These are phyloP conservation scores for Dendrobium chrysotoxum DNA, from an alignment of 106 monocot species.

Conservation along the genomic window DNA sequence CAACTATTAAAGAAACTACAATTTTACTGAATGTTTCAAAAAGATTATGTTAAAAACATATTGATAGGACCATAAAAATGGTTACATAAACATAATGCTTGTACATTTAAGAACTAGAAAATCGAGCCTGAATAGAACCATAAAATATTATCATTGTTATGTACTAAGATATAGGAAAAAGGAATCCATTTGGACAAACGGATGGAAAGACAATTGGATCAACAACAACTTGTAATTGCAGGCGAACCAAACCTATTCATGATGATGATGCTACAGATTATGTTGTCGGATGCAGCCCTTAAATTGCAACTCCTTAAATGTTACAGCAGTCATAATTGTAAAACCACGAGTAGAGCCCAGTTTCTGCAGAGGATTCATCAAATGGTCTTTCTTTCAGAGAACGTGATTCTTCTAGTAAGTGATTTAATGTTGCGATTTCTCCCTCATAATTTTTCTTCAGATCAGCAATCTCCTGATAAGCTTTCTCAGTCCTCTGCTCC, in stretches of 20 bases:
- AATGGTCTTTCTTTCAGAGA: conserved; percentile 52
- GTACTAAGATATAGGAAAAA: background rate
- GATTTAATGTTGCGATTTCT: conserved; percentile 49
- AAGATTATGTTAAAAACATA: too few species aligned
- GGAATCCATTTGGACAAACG: background rate
- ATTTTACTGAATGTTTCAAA: too few species aligned
- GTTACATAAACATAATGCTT: background rate
- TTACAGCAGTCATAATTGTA: conserved; percentile 90
- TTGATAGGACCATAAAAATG: too few species aligned
- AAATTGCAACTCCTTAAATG: conserved; percentile 17
- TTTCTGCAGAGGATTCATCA: conserved; percentile 38
- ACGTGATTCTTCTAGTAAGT: conserved; percentile 50
- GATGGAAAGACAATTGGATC: background rate
- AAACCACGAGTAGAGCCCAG: conserved; percentile 78
- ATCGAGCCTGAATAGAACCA: background rate
- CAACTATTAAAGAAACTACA: too few species aligned
- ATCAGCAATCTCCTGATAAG: conserved; percentile 61
- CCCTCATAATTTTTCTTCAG: conserved; percentile 71
- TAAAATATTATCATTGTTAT: background rate
- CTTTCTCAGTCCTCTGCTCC: conserved; percentile 73
- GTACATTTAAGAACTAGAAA: background rate
- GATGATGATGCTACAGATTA: background rate
- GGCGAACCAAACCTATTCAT: background rate
- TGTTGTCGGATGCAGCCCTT: background rate
- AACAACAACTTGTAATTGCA: background rate